Evolutionary conservation across 192 early-diverging fungal species (phyloP), one percentile per base, ranked within the genome.

Genomic region (Pilobolus umbonatus): DNA sequence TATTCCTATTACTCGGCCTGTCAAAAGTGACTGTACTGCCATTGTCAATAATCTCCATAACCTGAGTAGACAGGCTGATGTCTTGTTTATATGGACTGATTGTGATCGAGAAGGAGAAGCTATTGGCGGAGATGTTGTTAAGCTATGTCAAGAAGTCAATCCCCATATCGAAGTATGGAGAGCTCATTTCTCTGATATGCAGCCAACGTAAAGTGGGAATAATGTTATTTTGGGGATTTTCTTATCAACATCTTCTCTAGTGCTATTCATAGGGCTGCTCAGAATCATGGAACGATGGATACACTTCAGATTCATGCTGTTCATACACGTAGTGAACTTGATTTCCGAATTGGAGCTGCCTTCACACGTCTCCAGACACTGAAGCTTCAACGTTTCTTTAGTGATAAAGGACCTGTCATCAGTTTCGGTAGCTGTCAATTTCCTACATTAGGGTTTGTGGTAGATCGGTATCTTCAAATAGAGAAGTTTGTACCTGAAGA

Each of bases 391-490:
- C 43, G 56, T 14, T 53, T 76, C 22, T 90, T 91, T 58, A 32
- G 51, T 0, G 55, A 88, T 0, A 42, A 77, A 14, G 75, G 82
- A 2, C 79, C 80, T 55, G 30, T 94, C 4, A 67, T 98, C 11
- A 93, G 90, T 68, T 97, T 89, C 74, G 96, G 91, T 85, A 80
- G 90, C 10, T 98, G 96, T 68, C 96, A 98, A 71, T 95, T 98
- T 44, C 96, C 96, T 2, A 98, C 95, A 0, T 59, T 98, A 11
- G 96, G 95, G 0, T 98, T 98, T 70, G 85, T 98, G 5, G 96
- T 98, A 6, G 90, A 94, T 51, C 84, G 87, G 55, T 96, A 81
- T 61, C 62, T 80, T 39, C 78, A 83, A 49, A 79, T 84, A 5
- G 77, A 90, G 44, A 73, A 73, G 24, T 99, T 99, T 78, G 76